Conservation (phyloP, 192 early-diverging fungal species). For the Physocladia obscura region DNA sequence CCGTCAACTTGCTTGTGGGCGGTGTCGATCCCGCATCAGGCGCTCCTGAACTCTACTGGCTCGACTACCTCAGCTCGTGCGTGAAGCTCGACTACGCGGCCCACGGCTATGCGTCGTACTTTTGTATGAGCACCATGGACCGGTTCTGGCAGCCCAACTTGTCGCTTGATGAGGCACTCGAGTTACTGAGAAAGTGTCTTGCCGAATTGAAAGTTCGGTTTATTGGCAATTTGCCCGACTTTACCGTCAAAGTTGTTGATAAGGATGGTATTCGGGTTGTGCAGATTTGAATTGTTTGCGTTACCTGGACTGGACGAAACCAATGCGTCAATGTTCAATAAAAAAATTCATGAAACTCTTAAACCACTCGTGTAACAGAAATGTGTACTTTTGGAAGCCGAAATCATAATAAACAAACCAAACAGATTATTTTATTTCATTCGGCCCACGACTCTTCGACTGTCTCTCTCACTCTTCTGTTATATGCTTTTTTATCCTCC, state of each 20-base stretch:
- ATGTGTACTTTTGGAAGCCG: too few relatives aligned
- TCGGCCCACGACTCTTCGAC: constrained; percentile 83
- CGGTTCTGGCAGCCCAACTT: constrained; percentile 82
- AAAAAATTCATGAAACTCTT: too few relatives aligned
- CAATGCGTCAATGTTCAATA: too few relatives aligned
- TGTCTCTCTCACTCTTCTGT: constrained; percentile 82
- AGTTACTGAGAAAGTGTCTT: constrained; percentile 79
- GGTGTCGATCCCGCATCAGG: constrained; percentile 78
- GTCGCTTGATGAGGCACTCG: constrained; percentile 77
- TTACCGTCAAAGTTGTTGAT: constrained; percentile 81
- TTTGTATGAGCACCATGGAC: constrained; percentile 87
- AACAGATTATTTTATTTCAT: constrained; percentile 23
- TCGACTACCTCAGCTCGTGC: constrained; percentile 84
- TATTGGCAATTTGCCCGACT: constrained; percentile 80
- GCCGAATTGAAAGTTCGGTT: constrained; percentile 80
- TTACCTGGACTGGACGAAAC: too few relatives aligned
- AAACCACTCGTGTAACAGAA: too few relatives aligned
- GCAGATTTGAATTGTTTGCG: constrained; percentile 15
- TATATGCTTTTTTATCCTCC: constrained; percentile 93
- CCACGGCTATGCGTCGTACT: constrained; percentile 92
- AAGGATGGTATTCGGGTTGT: constrained; percentile 72
- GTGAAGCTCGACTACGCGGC: constrained; percentile 80
- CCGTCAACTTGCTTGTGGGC: constrained; percentile 85
- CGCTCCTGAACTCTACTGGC: constrained; percentile 81
- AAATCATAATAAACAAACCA: background rate